phyloP scores from a whole-genome alignment of 2,329 filamentous ascomycete species.

The Alternaria brassicicola region DNA sequence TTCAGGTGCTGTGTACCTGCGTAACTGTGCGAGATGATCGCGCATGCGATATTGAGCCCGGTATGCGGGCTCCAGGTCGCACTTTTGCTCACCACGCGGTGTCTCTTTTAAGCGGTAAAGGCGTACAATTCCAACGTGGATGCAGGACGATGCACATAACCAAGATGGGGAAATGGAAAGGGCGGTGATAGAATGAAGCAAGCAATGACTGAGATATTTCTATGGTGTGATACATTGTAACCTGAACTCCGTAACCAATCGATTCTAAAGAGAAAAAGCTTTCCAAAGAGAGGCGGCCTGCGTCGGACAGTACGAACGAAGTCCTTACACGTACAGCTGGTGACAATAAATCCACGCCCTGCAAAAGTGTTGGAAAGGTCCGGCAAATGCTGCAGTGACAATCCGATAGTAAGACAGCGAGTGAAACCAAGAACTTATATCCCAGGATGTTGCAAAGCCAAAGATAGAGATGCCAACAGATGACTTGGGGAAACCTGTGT shows the following conservation, averaged over 20 bases:
- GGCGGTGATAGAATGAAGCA: not conserved
- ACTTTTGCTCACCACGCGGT: not conserved
- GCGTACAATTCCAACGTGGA: not conserved
- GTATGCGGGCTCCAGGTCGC: not conserved
- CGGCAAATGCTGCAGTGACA: not conserved
- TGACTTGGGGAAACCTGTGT: no score
- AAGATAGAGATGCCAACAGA: not conserved
- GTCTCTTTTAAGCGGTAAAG: not conserved
- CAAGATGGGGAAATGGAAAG: not conserved
- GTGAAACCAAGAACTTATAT: not conserved
- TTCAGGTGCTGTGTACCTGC: not conserved
- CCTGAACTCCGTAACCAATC: not conserved
- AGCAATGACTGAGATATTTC: not conserved
- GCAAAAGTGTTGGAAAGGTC: not conserved
- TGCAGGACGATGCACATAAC: not conserved
- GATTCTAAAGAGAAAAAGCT: not conserved
- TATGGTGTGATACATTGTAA: not conserved
- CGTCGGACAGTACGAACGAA: not conserved
- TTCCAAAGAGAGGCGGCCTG: not conserved
- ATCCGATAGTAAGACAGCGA: not conserved
- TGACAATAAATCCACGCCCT: not conserved
- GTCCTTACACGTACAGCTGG: not conserved
- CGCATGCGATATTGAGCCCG: not conserved
- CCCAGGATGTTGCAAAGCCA: not conserved
- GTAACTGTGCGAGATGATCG: not conserved